Evolutionary conservation across 306 rosid species (phyloP), one percentile per base, ranked within the genome.

Genomic region (Citrullus mucosospermus): DNA sequence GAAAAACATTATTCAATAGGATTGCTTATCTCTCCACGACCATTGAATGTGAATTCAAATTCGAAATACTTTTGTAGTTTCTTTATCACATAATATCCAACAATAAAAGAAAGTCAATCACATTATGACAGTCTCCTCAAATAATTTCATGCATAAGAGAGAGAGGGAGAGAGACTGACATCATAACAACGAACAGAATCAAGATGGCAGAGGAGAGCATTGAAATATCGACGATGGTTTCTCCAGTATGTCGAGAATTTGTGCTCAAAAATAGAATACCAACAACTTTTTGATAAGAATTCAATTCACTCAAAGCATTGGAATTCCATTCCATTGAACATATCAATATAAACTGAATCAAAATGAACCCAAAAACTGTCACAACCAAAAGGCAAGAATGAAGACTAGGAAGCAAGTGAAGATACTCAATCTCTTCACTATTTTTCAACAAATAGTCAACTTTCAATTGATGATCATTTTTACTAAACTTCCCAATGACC

Each of bases 211-310:
- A 78, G 0, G 91, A 89, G 41, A 87, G 18, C 8, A 51, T 51
- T 10, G 90, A 87, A 16, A 91, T 9, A 55, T 91, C 91, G 32
- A 88, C 68, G 2, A 89, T 79, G 16, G 86, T 80, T 79, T 87
- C 90, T 2, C 96, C 93, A 0, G 93, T 30, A 43, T 89, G 93
- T 48, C 93, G 82, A 2, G 96, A 85, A 82, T 89, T 91, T 43
- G 82, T 86, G n/a, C 81, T 78, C 58, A 83, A 86, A 43, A 91
- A 89, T 28, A 85, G 53, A 13, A 86, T 68, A 0, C 88, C 91
- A 44, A 83, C 46, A 18, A 86, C 10, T 68, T 85, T 89, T 75
- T 91, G 82, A 61, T 86, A 84, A 10, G 12, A n/a, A 75, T 59
- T 79, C 74, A 87, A 3, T 15, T 86, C 90, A 57, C 14, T 73